Conservation (phyloP, 1,284 basidiomycete genomes). For the Ceratobasidium sp. region DNA sequence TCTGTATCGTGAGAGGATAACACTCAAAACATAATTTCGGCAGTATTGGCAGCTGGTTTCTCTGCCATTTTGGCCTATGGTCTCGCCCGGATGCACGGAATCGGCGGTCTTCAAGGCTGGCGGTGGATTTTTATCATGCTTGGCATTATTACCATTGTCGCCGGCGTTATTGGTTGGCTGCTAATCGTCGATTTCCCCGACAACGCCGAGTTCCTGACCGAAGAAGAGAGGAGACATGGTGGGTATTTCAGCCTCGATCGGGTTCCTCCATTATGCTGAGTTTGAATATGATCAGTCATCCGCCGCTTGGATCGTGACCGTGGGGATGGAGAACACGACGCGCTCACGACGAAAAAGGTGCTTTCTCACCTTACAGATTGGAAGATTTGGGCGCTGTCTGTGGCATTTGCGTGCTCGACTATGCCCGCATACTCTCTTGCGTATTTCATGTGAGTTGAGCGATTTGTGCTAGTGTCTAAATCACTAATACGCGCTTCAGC, state of each 20-base stretch:
- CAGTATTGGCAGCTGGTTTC: constrained; percentile 52
- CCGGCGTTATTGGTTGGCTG: constrained; percentile 50
- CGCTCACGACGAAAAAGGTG: constrained; percentile 54
- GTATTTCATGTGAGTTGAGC: constrained; percentile 33
- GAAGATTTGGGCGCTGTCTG: constrained; percentile 56
- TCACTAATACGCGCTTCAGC: constrained; percentile 22
- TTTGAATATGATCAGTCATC: constrained; percentile 39
- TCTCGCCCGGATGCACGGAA: constrained; percentile 50
- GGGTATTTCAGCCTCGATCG: not conserved
- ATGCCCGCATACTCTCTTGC: constrained; percentile 43
- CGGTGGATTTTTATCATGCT: constrained; percentile 51
- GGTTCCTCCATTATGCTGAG: not conserved
- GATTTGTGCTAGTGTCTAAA: not conserved
- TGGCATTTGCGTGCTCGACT: constrained; percentile 41
- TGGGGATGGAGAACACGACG: constrained; percentile 57
- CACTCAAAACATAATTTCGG: not conserved
- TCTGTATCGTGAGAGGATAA: not conserved
- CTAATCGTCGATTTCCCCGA: constrained; percentile 59
- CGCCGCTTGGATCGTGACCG: constrained; percentile 59
- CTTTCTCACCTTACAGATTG: constrained; percentile 54
- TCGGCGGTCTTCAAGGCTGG: constrained; percentile 52
- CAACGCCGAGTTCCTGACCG: constrained; percentile 58
- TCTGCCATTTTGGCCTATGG: constrained; percentile 58
- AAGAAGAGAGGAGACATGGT: constrained; percentile 51
- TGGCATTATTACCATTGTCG: constrained; percentile 53